A percentile compares a stretch with the other conserved stretches of the same genome.
These are phyloP conservation scores for Massarina eburnea DNA, from an alignment of 2,329 filamentous ascomycete species.

Conservation along the genomic window DNA sequence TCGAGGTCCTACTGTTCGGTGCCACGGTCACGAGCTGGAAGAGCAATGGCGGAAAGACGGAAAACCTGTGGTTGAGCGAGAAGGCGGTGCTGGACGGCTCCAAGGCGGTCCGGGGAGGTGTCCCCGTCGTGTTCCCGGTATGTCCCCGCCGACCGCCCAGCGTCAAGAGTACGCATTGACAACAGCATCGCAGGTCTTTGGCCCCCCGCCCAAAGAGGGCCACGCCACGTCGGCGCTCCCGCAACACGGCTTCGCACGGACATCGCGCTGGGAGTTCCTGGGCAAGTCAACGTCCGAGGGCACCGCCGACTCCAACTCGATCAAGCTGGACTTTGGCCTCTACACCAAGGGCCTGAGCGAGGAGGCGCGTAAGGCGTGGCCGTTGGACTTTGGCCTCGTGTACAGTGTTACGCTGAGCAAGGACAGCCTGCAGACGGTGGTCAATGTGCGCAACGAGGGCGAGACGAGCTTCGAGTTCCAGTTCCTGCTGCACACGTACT, in stretches of 20 bases:
- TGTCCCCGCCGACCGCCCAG: slow-evolving; percentile 31
- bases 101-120: slow-evolving; percentile 87
- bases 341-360: slow-evolving; percentile 71
- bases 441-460: slow-evolving; percentile 89
- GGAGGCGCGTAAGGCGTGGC: slow-evolving; percentile 73
- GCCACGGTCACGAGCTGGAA: slow-evolving; percentile 96
- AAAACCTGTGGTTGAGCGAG: slow-evolving; percentile 86
- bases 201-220: slow-evolving; percentile 70
- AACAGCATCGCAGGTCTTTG: slow-evolving; percentile 69
- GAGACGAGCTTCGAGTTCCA: slow-evolving; percentile 85
- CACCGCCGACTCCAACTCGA: slow-evolving; percentile 54
- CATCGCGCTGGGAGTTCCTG: slow-evolving; percentile 87
- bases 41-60: slow-evolving; percentile 67
- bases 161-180: neutral
- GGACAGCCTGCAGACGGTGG: slow-evolving; percentile 73
- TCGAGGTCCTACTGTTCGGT: slow-evolving; percentile 85
- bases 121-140: slow-evolving; percentile 92
- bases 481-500: slow-evolving; percentile 87
- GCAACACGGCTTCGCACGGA: slow-evolving; percentile 94
- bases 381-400: slow-evolving; percentile 82
- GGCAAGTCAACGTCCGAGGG: slow-evolving; percentile 77
- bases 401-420: slow-evolving; percentile 87
- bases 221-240: slow-evolving; percentile 77
- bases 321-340: slow-evolving; percentile 96
- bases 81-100: slow-evolving; percentile 79